Evolutionary conservation across 176 grass and related monocot species (phyloP), one percentile per base, ranked within the genome.

Genomic region (Luzula sylvatica): DNA sequence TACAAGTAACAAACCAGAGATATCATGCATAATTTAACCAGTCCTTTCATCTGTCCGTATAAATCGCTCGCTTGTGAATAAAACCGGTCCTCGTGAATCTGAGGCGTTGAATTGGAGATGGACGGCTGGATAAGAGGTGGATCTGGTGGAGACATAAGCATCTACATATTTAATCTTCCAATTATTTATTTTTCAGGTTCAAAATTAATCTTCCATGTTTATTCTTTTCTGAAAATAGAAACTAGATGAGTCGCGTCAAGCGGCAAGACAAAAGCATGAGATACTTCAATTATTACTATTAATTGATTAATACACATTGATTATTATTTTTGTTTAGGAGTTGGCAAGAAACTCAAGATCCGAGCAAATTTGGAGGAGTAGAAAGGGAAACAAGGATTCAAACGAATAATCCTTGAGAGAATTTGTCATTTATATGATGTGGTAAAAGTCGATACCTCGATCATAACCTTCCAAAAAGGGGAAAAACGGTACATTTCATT

Each of bases 281-380:
- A 84, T 96, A 74, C 21, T 30, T 23, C 30, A 35, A n/a, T n/a
- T n/a, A 35, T 35, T 35, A n/a, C n/a, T n/a, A 59, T 46, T 48
- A 48, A 7, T 30, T 2, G 26, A 44, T 48, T 15, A 44, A 42
- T 43, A 46, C 20, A 28, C 26, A 53, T 26, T 48, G 25, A 20
- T 70, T 19, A 48, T 35, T 49, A 17, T 19, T 55, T 24, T 18
- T 65, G 30, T 54, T 69, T 43, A 95, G 89, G 55, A 86, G 52
- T 51, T 75, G 44, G 74, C 56, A 76, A 82, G 77, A 81, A 82
- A 74, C 82, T 70, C 90, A 53, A 84, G 83, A 24, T 95, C 85
- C 78, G 63, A 76, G 58, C 90, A 95, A 82, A 86, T 95, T 76
- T 88, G 89, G 89, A 85, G 58, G 44, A 88, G 75, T 56, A 72